These are phyloP conservation scores for Sugiyamaella chiloensis DNA, from an alignment of 805 yeast species.

Conservation along the genomic window DNA sequence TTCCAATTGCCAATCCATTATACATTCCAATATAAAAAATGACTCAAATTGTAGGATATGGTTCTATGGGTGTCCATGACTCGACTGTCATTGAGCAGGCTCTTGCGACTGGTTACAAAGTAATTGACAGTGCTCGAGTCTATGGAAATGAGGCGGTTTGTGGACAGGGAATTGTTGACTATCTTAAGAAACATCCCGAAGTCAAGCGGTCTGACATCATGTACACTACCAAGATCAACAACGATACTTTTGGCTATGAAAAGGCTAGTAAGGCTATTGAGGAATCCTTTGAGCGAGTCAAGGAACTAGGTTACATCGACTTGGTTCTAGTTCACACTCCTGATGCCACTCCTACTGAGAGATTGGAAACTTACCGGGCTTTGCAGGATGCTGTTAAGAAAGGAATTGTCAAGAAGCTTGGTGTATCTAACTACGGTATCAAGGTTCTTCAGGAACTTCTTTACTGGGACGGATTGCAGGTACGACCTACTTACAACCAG, in stretches of 20 bases:
- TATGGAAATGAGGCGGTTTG: conserved; percentile 64
- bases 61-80: conserved; percentile 22
- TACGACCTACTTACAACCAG: conserved; percentile 73
- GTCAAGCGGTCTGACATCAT: conserved; percentile 46
- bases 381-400: conserved; percentile 52
- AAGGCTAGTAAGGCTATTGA: conserved; percentile 46
- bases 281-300: conserved; percentile 49
- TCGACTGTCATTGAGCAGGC: conserved; percentile 53
- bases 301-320: conserved; percentile 57
- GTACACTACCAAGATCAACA: conserved; percentile 74
- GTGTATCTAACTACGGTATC: conserved; percentile 64
- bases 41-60: background rate
- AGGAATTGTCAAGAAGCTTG: conserved; percentile 52
- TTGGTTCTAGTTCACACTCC: conserved; percentile 63
- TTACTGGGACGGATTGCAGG: conserved; percentile 44
- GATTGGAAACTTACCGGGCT: conserved; percentile 53
- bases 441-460: conserved; percentile 55
- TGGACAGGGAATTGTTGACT: conserved; percentile 54
- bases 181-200: conserved; percentile 48
- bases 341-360: conserved; percentile 20
- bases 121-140: conserved; percentile 64
- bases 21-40: background rate
- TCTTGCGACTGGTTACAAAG: conserved; percentile 65
- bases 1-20: too few species aligned
- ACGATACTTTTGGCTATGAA: conserved; percentile 41